Evolutionary conservation across 768 basidiomycete species (phyloP).

Genomic region (Pisolithus albus): DNA sequence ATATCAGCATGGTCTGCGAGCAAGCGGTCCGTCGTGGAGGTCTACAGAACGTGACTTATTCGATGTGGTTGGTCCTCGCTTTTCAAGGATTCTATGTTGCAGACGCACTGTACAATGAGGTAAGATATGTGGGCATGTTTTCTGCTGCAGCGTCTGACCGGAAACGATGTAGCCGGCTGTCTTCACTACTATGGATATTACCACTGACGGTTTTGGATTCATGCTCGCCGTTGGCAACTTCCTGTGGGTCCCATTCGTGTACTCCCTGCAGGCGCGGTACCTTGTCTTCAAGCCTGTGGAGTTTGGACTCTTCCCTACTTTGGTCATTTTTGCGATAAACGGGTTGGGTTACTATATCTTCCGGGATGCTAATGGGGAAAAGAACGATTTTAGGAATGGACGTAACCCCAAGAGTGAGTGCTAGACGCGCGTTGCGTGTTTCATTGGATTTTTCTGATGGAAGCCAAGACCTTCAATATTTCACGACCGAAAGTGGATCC

Average conservation of each 20-base stretch:
- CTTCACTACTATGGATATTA: slow-evolving; percentile 96
- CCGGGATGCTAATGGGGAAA: slow-evolving; percentile 81
- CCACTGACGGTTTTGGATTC: slow-evolving; percentile 95
- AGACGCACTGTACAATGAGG: slow-evolving; percentile 89
- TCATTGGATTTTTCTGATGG: slow-evolving; percentile 1
- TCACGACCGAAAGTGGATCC: slow-evolving; percentile 78
- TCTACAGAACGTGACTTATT: slow-evolving; percentile 65
- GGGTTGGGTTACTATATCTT: slow-evolving; percentile 86
- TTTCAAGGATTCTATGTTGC: slow-evolving; percentile 87
- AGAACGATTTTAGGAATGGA: slow-evolving; percentile 93
- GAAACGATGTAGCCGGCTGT: slow-evolving; percentile 57
- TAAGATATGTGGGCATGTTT: slow-evolving; percentile 25
- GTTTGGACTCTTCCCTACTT: slow-evolving; percentile 52
- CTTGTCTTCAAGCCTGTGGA: slow-evolving; percentile 85
- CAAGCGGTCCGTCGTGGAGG: slow-evolving; percentile 79
- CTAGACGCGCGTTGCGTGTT: background rate
- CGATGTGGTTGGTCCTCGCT: slow-evolving; percentile 80
- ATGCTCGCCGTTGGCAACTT: slow-evolving; percentile 95
- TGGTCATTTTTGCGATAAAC: slow-evolving; percentile 58
- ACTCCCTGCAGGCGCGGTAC: slow-evolving; percentile 90
- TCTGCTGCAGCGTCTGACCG: background rate
- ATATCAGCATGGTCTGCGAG: slow-evolving; percentile 86
- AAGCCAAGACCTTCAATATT: slow-evolving; percentile 59
- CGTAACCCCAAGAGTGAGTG: slow-evolving; percentile 81
- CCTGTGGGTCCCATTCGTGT: slow-evolving; percentile 90